Base-by-base conservation (phyloP, 23 red algal species). In the Gracilaria domingensis region DNA sequence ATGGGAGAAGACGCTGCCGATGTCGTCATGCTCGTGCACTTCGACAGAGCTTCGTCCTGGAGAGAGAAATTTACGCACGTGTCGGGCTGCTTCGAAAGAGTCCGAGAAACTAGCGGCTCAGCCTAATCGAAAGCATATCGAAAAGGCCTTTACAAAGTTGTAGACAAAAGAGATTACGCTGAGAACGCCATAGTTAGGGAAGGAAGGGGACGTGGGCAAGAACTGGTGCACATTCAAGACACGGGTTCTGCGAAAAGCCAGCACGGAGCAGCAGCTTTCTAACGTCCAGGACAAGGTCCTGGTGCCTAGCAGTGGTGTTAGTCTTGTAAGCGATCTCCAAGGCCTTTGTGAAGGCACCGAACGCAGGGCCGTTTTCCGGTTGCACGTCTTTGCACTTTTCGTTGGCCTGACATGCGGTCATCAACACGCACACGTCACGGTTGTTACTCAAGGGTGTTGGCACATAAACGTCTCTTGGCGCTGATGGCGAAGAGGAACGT, bases 191-290 rank as follows among this genome's bases (percentile, higher is more conserved):
- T 11, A 45, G 4, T 45, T 45, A 45, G 42, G 38, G 17, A n/a
- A 77, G 72, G 34, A 77, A 77, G 0, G 39, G 40, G 0, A 77
- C 21, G 20, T 25, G 9, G n/a, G 72, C 72, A 14, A 77, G 8
- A 30, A 16, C 21, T 24, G 23, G 72, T 0, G 42, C 3, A 20
- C 72, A 45, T 34, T 77, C 72, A 7, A 77, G 42, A 16, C 72
- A 77, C 6, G 72, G 72, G n/a, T 77, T 77, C 72, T 77, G 42
- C 9, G 72, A 77, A 30, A 77, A 77, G 2, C 72, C 72, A 16
- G 72, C 72, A n/a, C 23, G 30, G 11, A 45, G 42, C 30, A 77
- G 45, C 72, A 77, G 21, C 40, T 30, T 45, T 30, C 42, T 7
- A 26, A 77, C 72, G 23, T 77, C 72, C 23, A 45, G 18, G n/a